Percentiles rank a stretch among this genome's conserved stretches.
phyloP scores from a whole-genome alignment of 2,329 filamentous ascomycete species.

The Parascedosporium putredinis region DNA sequence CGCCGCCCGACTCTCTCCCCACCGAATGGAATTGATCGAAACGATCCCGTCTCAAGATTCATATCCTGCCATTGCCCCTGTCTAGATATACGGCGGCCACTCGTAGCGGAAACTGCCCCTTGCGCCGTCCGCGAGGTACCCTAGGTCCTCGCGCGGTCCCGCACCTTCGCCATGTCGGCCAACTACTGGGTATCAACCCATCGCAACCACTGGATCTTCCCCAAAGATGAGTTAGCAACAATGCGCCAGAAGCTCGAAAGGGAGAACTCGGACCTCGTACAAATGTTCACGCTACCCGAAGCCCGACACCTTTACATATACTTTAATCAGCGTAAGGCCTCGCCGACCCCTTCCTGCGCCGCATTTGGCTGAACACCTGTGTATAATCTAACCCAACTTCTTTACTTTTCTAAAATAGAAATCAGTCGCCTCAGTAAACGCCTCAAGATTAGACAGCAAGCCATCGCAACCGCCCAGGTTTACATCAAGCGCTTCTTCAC shows the following conservation, averaged over 20 bases:
- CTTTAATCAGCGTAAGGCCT: constrained; percentile 80
- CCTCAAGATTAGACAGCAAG: constrained; percentile 78
- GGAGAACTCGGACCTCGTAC: constrained; percentile 61
- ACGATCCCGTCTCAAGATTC: background rate
- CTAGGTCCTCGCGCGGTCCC: background rate
- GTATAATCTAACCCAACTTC: background rate
- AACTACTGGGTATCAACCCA: constrained; percentile 98
- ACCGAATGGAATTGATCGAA: no score
- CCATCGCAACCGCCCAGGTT: constrained; percentile 84
- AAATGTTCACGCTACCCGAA: constrained; percentile 74
- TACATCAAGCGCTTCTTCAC: constrained; percentile 93
- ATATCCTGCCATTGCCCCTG: background rate
- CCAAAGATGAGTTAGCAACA: constrained; percentile 65
- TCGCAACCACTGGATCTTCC: constrained; percentile 81
- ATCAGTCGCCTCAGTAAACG: constrained; percentile 75
- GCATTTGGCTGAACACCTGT: no score
- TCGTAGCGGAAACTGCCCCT: background rate
- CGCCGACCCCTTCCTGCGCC: no score
- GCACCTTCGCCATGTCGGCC: constrained; percentile 59
- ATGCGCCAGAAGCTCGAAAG: constrained; percentile 70
- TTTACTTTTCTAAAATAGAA: constrained; percentile 44
- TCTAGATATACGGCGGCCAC: background rate
- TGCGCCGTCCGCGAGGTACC: background rate
- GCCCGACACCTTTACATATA: constrained; percentile 78
- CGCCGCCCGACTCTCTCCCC: background rate